Conservation (phyloP, 768 basidiomycete species). For the Russula sp. region DNA sequence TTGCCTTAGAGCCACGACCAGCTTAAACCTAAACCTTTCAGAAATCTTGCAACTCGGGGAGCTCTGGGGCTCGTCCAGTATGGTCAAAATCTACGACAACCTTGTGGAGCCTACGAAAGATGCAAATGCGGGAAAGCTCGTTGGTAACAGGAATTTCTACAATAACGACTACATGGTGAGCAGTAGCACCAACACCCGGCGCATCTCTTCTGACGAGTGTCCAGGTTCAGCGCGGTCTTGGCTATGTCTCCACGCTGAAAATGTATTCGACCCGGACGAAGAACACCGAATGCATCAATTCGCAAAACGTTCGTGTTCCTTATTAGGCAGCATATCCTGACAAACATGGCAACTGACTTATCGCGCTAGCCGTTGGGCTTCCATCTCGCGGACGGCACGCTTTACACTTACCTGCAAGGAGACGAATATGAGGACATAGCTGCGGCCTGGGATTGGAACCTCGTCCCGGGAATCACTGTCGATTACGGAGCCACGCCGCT, state of each 20-base stretch:
- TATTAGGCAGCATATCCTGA: background rate
- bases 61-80: slow-evolving; percentile 26
- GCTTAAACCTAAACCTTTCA: slow-evolving; percentile 31
- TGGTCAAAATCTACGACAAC: slow-evolving; percentile 17
- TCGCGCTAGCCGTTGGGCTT: slow-evolving; percentile 32
- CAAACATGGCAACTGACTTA: background rate
- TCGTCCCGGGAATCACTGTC: slow-evolving; percentile 65
- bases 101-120: slow-evolving; percentile 22
- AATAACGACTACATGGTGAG: slow-evolving; percentile 34
- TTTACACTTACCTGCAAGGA: slow-evolving; percentile 59
- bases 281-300: slow-evolving; percentile 33
- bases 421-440: slow-evolving; percentile 70
- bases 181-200: background rate
- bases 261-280: slow-evolving; percentile 32
- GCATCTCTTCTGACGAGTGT: background rate
- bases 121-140: slow-evolving; percentile 29
- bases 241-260: slow-evolving; percentile 32
- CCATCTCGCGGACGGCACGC: slow-evolving; percentile 60
- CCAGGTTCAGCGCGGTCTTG: slow-evolving; percentile 33
- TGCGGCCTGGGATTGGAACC: slow-evolving; percentile 72
- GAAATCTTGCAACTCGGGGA: slow-evolving; percentile 29
- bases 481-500: slow-evolving; percentile 56
- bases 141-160: slow-evolving; percentile 32
- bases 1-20: slow-evolving; percentile 25
- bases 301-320: slow-evolving; percentile 27